Conservation (phyloP, 306 rosid species). For the Luffa acutangula region DNA sequence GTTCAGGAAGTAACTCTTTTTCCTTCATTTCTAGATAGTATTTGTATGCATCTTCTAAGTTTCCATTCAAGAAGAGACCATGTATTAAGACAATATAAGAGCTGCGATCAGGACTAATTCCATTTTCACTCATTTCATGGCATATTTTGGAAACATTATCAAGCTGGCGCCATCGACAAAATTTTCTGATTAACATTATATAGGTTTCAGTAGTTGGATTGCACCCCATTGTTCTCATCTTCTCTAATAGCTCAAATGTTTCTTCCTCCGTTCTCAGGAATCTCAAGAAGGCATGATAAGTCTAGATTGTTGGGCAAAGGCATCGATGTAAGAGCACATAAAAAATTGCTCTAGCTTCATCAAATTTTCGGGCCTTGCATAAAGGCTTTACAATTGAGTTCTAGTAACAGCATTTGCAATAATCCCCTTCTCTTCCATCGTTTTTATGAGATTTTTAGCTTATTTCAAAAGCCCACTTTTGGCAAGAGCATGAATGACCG, state of each 20-base stretch:
- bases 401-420: conserved; percentile 59
- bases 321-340: conserved; percentile 39
- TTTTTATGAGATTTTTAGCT: conserved; percentile 44
- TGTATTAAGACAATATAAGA: conserved; percentile 76
- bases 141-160: conserved; percentile 59
- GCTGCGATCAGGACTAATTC: conserved; percentile 62
- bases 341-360: conserved; percentile 45
- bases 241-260: conserved; percentile 44
- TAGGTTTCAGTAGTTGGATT: conserved; percentile 61
- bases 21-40: conserved; percentile 74
- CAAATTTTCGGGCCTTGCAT: conserved; percentile 46
- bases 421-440: conserved; percentile 55
- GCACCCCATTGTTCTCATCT: conserved; percentile 61
- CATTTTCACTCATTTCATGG: conserved; percentile 54
- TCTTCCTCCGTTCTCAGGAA: conserved; percentile 45
- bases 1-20: conserved; percentile 62
- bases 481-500: conserved; percentile 62
- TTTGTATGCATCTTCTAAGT: conserved; percentile 58
- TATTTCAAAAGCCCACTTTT: conserved; percentile 46
- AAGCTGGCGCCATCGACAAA: conserved; percentile 73
- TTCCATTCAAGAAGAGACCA: conserved; percentile 72
- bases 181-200: conserved; percentile 77
- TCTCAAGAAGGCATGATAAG: conserved; percentile 74
- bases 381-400: conserved; percentile 78
- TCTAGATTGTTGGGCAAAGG: conserved; percentile 59